Base-by-base conservation (phyloP, 495 filamentous ascomycete species). In the Lophiotrema nucula region DNA sequence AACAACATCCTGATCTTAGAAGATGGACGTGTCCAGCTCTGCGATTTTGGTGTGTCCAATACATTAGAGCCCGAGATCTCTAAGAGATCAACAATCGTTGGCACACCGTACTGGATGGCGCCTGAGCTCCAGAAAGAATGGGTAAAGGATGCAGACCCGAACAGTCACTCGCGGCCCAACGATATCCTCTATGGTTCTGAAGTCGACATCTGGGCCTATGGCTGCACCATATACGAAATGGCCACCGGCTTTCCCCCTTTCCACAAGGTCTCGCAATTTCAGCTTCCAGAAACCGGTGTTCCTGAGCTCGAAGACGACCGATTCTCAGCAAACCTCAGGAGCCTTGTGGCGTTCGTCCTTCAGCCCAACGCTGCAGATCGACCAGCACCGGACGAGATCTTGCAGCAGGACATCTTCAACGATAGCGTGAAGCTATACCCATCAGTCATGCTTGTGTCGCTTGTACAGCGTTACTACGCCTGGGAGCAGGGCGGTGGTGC, bases 71-170 rank as follows among this genome's bases (percentile, higher is more conserved):
- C 83, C 11, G 88, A 88, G 54, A 68, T 83, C 38, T 88, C 93
- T 64, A 98, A 97, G 71, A 78, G 93, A 24, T 87, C 86, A 2
- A 98, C 93, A 0, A 90, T 96, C 70, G 88, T 98, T 41, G 93
- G 93, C 10, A 97, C 93, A 4, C 89, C 89, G 15, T 84, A 96
- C 73, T 98, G 92, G 90, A 96, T 97, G 92, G 88, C 93, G 0
- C 93, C 90, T 0, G 93, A 98, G 43, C 43, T 67, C 12, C 62
- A 56, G 42, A 51, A 57, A 27, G 64, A 67, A 47, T 66, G 57
- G 58, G 53, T 62, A 13, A 66, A 66, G 35, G 63, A 66, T 18
- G 49, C 39, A 18, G 49, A 66, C 33, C 62, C 56, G 3, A 46
- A 16, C 26, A 60, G 47, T 28, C 31, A 22, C 26, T 11, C 49